Evolutionary conservation across 345 rosid species (phyloP), one percentile per base, ranked within the genome.

Genomic region (Brassica napus): DNA sequence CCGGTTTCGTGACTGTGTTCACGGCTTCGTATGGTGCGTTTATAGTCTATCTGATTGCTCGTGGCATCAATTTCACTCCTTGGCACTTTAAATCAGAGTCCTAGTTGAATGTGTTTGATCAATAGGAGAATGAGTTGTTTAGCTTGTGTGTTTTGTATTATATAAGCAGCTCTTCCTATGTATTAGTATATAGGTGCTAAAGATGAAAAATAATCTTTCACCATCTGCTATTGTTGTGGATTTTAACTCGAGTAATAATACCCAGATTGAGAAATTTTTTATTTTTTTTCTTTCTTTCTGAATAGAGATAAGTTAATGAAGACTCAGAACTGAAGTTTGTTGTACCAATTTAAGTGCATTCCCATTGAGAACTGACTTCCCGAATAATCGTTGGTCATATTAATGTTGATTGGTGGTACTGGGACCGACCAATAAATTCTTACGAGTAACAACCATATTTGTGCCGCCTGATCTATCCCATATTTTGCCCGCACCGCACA

Each of bases 1-100:
- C 92, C 0, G 75, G 78, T 8, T 64, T 76, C 1, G 82, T 91
- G 62, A 76, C 66, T 10, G 62, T 44, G 66, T 85, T 89, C 62
- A 90, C 91, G 0, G 82, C 79, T 26, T 88, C 87, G 12, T 94
- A 94, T 68, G 77, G 84, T 30, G 88, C 87, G 0, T 94, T 94
- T 82, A 89, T 93, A 78, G 0, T 90, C 66, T 92, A 94, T 77
- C 95, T 93, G 0, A 77, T 90, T 12, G 88, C 80, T 16, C 76
- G 84, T 72, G 92, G 87, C 64, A 1, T 89, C 31, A 60, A 68
- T 4, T 86, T 81, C 64, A 76, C 82, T 31, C 34, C 83, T 0
- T 86, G 89, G 92, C 64, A 75, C 57, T 23, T 14, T 30, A 49
- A 72, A 61, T 66, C 74, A 21, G 83, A 65, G 31, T 23, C 77